These are phyloP conservation scores for Pleodorina starrii DNA, from an alignment of 139 green algal genomes.

Conservation along the genomic window DNA sequence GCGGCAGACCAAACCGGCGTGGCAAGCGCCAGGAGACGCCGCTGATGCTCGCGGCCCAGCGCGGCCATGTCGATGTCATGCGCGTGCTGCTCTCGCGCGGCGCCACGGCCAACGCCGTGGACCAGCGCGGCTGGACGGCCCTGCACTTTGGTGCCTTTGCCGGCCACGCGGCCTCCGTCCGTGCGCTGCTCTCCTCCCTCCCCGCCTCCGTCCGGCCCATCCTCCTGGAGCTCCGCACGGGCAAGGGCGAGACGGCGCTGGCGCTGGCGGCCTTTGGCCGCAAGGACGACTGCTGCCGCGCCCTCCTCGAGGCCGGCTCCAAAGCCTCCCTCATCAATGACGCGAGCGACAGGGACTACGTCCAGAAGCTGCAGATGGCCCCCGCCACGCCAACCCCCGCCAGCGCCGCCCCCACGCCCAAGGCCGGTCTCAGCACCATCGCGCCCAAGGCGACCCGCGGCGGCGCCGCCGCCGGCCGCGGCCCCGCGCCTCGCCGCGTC, in stretches of 20 bases:
- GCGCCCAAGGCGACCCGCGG: not conserved
- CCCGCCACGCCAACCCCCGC: no score
- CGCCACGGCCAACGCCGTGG: not conserved
- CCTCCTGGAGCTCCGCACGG: slow-evolving; percentile 7
- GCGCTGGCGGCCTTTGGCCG: slow-evolving; percentile 43
- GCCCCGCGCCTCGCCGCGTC: not conserved
- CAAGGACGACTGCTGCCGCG: not conserved
- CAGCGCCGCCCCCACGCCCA: not conserved
- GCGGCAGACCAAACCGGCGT: slow-evolving; percentile 1
- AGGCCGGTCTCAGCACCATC: slow-evolving; percentile 4
- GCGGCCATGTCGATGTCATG: slow-evolving; percentile 14
- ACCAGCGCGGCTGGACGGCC: slow-evolving; percentile 33
- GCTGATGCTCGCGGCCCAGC: slow-evolving; percentile 28
- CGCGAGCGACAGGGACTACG: not conserved
- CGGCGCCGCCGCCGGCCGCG: not conserved
- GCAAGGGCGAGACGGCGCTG: slow-evolving; percentile 26
- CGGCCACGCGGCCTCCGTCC: not conserved
- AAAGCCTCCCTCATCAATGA: not conserved
- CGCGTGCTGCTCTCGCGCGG: not conserved
- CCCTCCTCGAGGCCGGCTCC: not conserved
- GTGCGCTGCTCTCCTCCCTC: not conserved
- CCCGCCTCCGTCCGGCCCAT: not conserved
- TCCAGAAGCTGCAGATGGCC: not conserved
- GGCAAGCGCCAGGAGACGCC: slow-evolving; percentile 22
- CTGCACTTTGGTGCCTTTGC: slow-evolving; percentile 26